phyloP scores from a whole-genome alignment of 441 rosid genomes.

The Erodium moschatum region DNA sequence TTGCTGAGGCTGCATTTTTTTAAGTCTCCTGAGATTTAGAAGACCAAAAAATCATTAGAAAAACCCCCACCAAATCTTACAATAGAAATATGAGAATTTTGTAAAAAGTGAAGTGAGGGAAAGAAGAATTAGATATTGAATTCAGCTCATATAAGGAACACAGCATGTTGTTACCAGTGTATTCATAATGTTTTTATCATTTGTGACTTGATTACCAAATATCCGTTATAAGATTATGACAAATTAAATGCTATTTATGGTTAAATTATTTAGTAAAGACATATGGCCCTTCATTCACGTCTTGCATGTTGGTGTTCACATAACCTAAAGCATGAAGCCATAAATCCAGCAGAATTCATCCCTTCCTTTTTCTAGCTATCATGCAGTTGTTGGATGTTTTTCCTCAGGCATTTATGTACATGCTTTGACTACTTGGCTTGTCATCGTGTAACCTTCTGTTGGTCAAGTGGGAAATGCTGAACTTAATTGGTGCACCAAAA shows the following conservation, averaged over 20 bases:
- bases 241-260: not conserved
- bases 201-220: not conserved
- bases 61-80: slow-evolving; percentile 6
- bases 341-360: too few relatives aligned
- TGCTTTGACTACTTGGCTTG: not conserved
- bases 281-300: too few relatives aligned
- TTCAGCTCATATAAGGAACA: not conserved
- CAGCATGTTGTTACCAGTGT: not conserved
- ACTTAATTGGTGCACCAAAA: not conserved
- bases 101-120: not conserved
- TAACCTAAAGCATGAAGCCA: too few relatives aligned
- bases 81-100: not conserved
- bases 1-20: slow-evolving; percentile 99
- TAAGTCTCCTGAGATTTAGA: slow-evolving; percentile 60
- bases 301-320: too few relatives aligned
- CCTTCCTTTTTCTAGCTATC: not conserved
- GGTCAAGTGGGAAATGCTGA: slow-evolving; percentile 1
- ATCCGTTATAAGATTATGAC: not conserved
- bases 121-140: not conserved
- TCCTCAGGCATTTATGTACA: not conserved
- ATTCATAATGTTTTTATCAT: not conserved
- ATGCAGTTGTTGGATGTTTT: not conserved
- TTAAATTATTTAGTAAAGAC: too few relatives aligned
- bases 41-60: not conserved
- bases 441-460: not conserved